These are phyloP conservation scores for Teratosphaeria viscida DNA, from an alignment of 2,329 filamentous ascomycete species.

Conservation along the genomic window DNA sequence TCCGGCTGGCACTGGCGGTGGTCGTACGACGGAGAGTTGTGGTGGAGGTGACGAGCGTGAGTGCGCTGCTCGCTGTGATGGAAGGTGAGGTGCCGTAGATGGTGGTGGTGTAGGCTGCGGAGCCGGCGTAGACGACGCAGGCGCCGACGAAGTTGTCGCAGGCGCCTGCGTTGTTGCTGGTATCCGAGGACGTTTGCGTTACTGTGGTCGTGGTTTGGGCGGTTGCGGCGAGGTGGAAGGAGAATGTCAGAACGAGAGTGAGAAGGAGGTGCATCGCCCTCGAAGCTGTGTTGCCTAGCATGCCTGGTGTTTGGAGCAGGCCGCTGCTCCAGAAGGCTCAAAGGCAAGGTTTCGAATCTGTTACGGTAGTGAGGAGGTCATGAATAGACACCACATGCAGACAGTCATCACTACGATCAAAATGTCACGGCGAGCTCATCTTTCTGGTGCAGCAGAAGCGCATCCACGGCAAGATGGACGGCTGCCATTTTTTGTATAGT, in stretches of 20 bases:
- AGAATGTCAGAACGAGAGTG: neutral
- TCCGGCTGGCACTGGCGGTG: slow-evolving; percentile 1
- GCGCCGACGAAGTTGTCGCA: slow-evolving; percentile 8
- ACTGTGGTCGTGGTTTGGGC: slow-evolving; percentile 2
- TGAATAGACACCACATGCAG: too few species aligned
- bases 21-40: neutral
- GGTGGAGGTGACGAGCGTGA: neutral
- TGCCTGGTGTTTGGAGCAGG: neutral
- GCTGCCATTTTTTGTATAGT: neutral
- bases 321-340: neutral
- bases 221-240: neutral
- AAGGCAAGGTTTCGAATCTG: neutral
- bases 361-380: too few species aligned
- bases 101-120: slow-evolving; percentile 5
- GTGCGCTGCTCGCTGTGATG: neutral
- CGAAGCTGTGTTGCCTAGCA: neutral
- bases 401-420: neutral
- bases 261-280: neutral
- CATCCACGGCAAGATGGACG: neutral
- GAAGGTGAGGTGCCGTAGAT: slow-evolving; percentile 1
- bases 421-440: neutral
- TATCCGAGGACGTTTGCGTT: slow-evolving; percentile 2
- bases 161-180: neutral
- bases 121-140: slow-evolving; percentile 6
- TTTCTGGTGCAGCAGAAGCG: neutral